Percentiles rank a stretch among this genome's conserved stretches.
Evolutionary conservation across 805 yeast genomes (phyloP).

Genomic region (Metschnikowia lachancei): DNA sequence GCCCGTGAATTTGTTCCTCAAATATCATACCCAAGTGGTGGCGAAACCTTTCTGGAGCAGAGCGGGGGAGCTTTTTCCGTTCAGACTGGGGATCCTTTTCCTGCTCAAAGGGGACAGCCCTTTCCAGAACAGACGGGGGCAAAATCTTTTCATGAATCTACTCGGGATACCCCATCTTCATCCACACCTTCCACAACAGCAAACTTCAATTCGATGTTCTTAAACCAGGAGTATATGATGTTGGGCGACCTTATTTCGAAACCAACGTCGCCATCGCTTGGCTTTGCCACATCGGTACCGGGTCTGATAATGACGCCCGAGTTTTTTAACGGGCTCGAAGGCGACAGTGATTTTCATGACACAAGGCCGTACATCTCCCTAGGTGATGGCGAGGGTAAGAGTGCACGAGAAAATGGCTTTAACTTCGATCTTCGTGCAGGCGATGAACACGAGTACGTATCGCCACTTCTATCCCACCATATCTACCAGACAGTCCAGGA

Average conservation of each 20-base stretch:
- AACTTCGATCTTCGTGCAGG: conserved; percentile 12
- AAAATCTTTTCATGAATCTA: conserved; percentile 3
- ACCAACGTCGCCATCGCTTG: conserved; percentile 38
- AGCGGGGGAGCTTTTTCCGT: no score
- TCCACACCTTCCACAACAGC: conserved; percentile 18
- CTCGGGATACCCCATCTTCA: conserved; percentile 8
- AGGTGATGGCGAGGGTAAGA: conserved; percentile 23
- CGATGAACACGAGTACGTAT: conserved; percentile 43
- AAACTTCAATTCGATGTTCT: conserved; percentile 42
- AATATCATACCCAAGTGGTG: no score
- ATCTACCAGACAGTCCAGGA: conserved; percentile 51
- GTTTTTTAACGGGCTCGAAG: conserved; percentile 13
- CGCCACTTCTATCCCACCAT: conserved; percentile 58
- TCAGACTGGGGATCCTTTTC: no score
- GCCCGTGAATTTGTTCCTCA: no score
- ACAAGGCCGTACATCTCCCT: conserved; percentile 44
- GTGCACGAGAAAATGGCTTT: conserved; percentile 12
- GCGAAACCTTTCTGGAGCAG: no score
- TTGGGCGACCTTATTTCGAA: conserved; percentile 49
- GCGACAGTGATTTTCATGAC: conserved; percentile 8
- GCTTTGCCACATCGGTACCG: conserved; percentile 15
- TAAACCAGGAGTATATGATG: conserved; percentile 51
- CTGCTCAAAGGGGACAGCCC: no score
- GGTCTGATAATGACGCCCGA: conserved; percentile 14
- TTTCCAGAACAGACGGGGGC: no score